phyloP scores from a whole-genome alignment of 768 basidiomycete species.

The Terana coerulea region DNA sequence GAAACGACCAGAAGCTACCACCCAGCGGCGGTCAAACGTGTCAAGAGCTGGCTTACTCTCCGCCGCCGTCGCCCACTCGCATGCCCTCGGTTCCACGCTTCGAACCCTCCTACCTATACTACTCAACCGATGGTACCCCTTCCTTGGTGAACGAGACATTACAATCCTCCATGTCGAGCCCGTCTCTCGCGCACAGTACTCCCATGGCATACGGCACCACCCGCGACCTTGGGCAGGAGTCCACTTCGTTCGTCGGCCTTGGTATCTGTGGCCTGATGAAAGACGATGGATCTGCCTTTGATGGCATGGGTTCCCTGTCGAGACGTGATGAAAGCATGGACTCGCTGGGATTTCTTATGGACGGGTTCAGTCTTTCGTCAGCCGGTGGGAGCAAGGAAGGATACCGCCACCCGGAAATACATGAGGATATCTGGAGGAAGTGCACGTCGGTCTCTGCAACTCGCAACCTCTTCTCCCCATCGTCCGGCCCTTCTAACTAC shows the following conservation, averaged over 20 bases:
- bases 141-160: conserved; percentile 10
- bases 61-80: conserved; percentile 11
- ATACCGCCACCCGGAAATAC: not conserved
- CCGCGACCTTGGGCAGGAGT: not conserved
- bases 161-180: conserved; percentile 11
- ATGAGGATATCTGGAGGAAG: conserved; percentile 9
- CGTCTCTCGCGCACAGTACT: conserved; percentile 10
- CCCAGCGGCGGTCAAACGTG: no score
- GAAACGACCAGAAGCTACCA: no score
- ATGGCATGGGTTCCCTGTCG: conserved; percentile 6
- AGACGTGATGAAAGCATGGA: conserved; percentile 1
- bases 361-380: not conserved
- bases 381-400: not conserved
- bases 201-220: conserved; percentile 14
- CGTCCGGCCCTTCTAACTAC: not conserved
- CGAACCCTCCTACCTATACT: not conserved
- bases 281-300: conserved; percentile 2
- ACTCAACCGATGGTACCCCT: conserved; percentile 3
- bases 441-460: not conserved
- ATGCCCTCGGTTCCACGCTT: conserved; percentile 5
- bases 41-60: conserved; percentile 8
- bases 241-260: conserved; percentile 6
- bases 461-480: not conserved
- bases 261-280: conserved; percentile 8
- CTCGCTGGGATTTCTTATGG: conserved; percentile 6